Conservation (phyloP, 2,329 filamentous ascomycete genomes). For the Colletotrichum magnum region DNA sequence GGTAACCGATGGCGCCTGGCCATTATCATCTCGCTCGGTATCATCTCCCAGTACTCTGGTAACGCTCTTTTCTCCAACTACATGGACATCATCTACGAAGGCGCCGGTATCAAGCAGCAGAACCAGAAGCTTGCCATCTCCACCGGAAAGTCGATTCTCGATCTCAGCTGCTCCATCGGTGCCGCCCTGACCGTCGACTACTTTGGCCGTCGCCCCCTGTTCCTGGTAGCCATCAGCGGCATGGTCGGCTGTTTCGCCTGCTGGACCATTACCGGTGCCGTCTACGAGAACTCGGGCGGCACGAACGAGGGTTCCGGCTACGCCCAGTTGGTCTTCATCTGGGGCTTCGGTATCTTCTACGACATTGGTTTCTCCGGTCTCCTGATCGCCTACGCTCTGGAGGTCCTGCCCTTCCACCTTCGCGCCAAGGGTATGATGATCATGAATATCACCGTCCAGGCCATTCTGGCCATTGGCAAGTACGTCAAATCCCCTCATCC, state of each 20-base stretch:
- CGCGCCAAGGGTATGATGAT: conserved; percentile 74
- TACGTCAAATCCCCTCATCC: conserved; percentile 53
- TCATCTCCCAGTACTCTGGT: conserved; percentile 78
- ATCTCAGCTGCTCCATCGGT: conserved; percentile 69
- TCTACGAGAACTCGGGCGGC: conserved; percentile 63
- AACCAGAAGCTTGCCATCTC: conserved; percentile 69
- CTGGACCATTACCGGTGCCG: conserved; percentile 67
- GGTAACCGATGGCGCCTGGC: conserved; percentile 76
- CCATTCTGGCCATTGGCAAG: conserved; percentile 72
- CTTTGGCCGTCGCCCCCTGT: conserved; percentile 67
- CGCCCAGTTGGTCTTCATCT: conserved; percentile 70
- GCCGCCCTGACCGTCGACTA: conserved; percentile 66
- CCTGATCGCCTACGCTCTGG: conserved; percentile 70
- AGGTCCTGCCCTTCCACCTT: conserved; percentile 71
- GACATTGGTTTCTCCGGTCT: conserved; percentile 72
- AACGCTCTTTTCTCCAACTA: conserved; percentile 79
- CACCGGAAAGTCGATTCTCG: conserved; percentile 71
- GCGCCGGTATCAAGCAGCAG: conserved; percentile 71
- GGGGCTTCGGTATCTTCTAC: conserved; percentile 72
- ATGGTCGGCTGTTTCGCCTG: conserved; percentile 63
- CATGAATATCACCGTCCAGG: conserved; percentile 76
- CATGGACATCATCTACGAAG: conserved; percentile 72
- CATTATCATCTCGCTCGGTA: conserved; percentile 73
- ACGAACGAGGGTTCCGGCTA: conserved; percentile 63
- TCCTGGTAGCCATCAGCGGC: conserved; percentile 63